A percentile compares a stretch with the other conserved stretches of the same genome.
These are phyloP conservation scores for Closterium sp. DNA, from an alignment of 139 green algal genomes.

Conservation along the genomic window DNA sequence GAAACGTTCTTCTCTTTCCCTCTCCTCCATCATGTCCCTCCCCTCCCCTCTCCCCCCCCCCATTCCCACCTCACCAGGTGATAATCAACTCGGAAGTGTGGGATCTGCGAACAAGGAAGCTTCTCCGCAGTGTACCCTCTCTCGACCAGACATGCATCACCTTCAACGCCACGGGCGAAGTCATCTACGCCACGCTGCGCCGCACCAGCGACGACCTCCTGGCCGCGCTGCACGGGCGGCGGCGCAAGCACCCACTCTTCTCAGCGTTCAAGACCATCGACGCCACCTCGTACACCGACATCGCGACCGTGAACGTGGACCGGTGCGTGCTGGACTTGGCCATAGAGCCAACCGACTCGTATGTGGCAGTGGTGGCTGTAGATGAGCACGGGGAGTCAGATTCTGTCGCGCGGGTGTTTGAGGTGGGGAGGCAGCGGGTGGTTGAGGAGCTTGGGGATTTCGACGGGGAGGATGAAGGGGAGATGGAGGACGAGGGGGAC, in stretches of 20 bases:
- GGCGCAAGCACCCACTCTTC: conserved; percentile 62
- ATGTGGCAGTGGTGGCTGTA: conserved; percentile 62
- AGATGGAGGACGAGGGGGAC: not conserved
- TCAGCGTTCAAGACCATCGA: conserved; percentile 71
- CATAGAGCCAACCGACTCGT: conserved; percentile 62
- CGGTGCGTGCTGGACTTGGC: conserved; percentile 66
- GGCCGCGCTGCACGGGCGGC: conserved; percentile 38
- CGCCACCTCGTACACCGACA: conserved; percentile 65
- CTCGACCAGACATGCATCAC: conserved; percentile 62
- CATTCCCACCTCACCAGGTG: not conserved
- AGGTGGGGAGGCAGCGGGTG: conserved; percentile 54
- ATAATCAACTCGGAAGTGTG: conserved; percentile 77
- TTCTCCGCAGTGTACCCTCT: conserved; percentile 66
- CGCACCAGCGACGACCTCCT: conserved; percentile 47
- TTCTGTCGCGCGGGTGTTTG: conserved; percentile 46
- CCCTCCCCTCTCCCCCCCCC: not conserved
- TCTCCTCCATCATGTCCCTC: not conserved
- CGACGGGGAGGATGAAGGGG: not conserved
- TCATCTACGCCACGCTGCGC: conserved; percentile 56
- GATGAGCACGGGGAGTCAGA: conserved; percentile 57
- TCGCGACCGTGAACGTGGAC: conserved; percentile 67
- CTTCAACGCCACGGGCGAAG: conserved; percentile 57
- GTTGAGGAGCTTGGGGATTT: not conserved
- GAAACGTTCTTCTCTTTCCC: no score
- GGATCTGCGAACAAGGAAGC: conserved; percentile 67